These are phyloP conservation scores for Sphagnum contortum DNA, from an alignment of 225 moss, liverwort and hornwort species.

Conservation along the genomic window DNA sequence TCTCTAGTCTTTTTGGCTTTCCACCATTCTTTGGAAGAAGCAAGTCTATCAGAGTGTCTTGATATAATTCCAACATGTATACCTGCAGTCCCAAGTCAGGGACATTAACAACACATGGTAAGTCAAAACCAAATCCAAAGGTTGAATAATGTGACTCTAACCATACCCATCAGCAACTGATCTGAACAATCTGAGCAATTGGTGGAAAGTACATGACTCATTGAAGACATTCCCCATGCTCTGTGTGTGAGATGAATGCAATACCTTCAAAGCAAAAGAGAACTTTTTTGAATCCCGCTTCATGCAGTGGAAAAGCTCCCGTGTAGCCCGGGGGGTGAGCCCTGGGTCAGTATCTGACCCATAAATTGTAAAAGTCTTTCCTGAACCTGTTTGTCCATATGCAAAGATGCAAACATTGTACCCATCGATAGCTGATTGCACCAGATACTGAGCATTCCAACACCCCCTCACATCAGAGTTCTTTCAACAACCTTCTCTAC, in stretches of 20 bases:
- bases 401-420: constrained; percentile 99
- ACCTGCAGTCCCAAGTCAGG: constrained; percentile 29
- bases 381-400: constrained; percentile 90
- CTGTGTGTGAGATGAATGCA: background rate
- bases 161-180: no score
- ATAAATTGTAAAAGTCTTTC: constrained; percentile 90
- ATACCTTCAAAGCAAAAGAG: constrained; percentile 75
- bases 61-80: constrained; percentile 90
- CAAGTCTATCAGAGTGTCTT: constrained; percentile 81
- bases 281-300: constrained; percentile 90
- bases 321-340: constrained; percentile 77
- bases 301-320: constrained; percentile 65
- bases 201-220: no score
- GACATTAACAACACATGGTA: no score
- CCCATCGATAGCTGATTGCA: constrained; percentile 91
- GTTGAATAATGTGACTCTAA: no score
- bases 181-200: no score
- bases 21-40: constrained; percentile 40
- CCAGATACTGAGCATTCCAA: constrained; percentile 61
- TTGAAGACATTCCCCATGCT: no score
- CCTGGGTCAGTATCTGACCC: constrained; percentile 59
- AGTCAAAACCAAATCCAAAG: no score
- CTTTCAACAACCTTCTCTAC: background rate
- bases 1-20: constrained; percentile 68
- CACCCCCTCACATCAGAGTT: background rate